Base-by-base conservation (phyloP, 805 yeast genomes). In the Kodamaea hsintzibuensis region DNA sequence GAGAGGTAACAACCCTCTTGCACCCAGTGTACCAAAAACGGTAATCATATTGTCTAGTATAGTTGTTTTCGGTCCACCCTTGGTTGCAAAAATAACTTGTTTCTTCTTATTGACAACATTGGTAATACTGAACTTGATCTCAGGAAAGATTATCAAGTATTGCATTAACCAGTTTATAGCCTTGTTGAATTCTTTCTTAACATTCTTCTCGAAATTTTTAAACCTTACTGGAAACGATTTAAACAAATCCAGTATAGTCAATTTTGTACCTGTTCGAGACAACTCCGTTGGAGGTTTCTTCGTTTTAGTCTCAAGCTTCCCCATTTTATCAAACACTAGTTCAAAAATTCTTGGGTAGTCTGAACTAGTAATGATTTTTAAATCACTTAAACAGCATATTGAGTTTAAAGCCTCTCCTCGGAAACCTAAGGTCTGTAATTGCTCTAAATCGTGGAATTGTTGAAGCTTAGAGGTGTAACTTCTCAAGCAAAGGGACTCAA, bases 351-450 rank as follows among this genome's bases (percentile, higher is more conserved):
- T 71, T 1, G 95, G 92, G 3, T 79, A 77, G 1, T 66, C 71
- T 1, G 81, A 74, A 2, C 87, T 77, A 0, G 91, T 88, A 1
- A 62, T 66, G 1, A 88, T 74, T 7, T 62, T 59, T 6, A 88
- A 65, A 0, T 83, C 68, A 2, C 71, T 61, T 14, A 88, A 72
- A 5, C 85, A 78, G 62, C 90, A 84, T 8, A 89, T 62, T 0
- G 93, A 86, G 58, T 88, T 83, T 63, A 89, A 72, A 0, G 95
- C 95, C 66, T 89, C 95, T 25, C 96, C 96, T 68, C 96, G 76
- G 62, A 89, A 89, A 0, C 96, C 96, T 30, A 86, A 69, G 0
- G 92, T 84, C 3, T 61, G 58, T 2, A 87, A 82, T 5, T 49
- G 14, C 14, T 62, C 53, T 38, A 88, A 70, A 57, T 84, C 89